Evolutionary conservation across 2,329 filamentous ascomycete species (phyloP).

Genomic region (Colletotrichum graminicola): DNA sequence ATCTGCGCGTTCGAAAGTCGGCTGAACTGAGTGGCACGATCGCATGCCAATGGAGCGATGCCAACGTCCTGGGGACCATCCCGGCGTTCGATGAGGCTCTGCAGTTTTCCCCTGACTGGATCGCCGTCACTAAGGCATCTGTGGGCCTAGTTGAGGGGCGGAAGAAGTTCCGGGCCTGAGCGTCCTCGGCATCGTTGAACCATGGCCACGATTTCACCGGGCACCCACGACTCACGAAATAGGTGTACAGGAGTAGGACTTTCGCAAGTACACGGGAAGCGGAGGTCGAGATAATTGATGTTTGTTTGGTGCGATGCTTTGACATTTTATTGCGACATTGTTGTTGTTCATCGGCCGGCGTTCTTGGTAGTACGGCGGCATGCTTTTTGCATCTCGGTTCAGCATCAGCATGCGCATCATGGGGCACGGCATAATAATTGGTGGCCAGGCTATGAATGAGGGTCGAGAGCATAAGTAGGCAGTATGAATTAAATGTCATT

Average conservation of each 20-base stretch:
- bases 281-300: not conserved
- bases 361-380: slow-evolving; percentile 19
- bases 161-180: slow-evolving; percentile 19
- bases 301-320: not conserved
- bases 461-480: slow-evolving; percentile 16
- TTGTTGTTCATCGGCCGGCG: slow-evolving; percentile 26
- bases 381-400: slow-evolving; percentile 1
- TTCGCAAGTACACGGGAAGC: not conserved
- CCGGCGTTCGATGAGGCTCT: slow-evolving; percentile 86
- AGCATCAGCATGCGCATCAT: slow-evolving; percentile 16
- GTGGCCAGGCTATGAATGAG: not conserved
- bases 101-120: slow-evolving; percentile 84
- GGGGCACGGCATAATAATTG: slow-evolving; percentile 17
- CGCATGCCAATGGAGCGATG: slow-evolving; percentile 89
- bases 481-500: slow-evolving; percentile 23
- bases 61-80: slow-evolving; percentile 77
- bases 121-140: slow-evolving; percentile 74
- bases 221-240: not conserved
- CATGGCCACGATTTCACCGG: not conserved
- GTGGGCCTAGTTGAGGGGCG: slow-evolving; percentile 33
- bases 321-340: not conserved
- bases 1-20: slow-evolving; percentile 48
- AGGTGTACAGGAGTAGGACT: not conserved
- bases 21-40: slow-evolving; percentile 71
- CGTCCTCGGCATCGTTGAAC: not conserved